Base-by-base conservation (phyloP, 139 green algal genomes). In the Dunaliella sp. region DNA sequence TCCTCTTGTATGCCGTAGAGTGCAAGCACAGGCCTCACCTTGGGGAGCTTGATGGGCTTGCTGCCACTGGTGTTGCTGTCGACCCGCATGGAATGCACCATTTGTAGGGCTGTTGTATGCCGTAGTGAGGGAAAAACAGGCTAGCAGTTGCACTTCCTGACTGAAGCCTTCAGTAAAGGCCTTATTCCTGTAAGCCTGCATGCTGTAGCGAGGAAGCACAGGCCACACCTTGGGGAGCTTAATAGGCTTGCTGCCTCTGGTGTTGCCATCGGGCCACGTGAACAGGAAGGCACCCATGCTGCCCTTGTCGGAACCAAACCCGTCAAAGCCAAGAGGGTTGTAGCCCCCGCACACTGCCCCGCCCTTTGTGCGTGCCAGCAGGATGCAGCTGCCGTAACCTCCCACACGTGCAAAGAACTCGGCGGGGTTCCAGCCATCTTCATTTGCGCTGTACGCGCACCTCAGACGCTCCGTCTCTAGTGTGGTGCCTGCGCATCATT, bases 311-410 rank as follows among this genome's bases (percentile, higher is more conserved):
- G 36, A 33, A 0, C 84, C 84, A 84, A 58, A 77, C 38, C 83
- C 81, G 65, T 16, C 16, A 65, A 65, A 65, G 16, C 48, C 7
- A 65, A 16, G 34, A 2, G 88, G 88, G 73, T 91, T 91, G 88
- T 91, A 91, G 31, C 88, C 88, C 3, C 88, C 88, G 25, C 83
- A 78, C 59, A 91, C 77, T 7, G 88, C 88, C 0, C 88, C 88
- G 25, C 88, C 88, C 38, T 78, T 30, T 32, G 57, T 59, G 12
- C 87, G 83, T 0, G 83, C 85, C 57, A 87, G 73, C 2, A 88
- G 31, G 21, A 91, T 24, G 12, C 84, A 83, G 3, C 85, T 38
- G 24, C 88, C 88, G 32, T 87, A 91, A 3, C 88, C 88, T 3
- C 82, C 65, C 2, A 91, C 88, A 12, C 38, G 37, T 1, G 86